These are phyloP conservation scores for Bertia moriformis DNA, from an alignment of 2,329 filamentous ascomycete species.

Conservation along the genomic window DNA sequence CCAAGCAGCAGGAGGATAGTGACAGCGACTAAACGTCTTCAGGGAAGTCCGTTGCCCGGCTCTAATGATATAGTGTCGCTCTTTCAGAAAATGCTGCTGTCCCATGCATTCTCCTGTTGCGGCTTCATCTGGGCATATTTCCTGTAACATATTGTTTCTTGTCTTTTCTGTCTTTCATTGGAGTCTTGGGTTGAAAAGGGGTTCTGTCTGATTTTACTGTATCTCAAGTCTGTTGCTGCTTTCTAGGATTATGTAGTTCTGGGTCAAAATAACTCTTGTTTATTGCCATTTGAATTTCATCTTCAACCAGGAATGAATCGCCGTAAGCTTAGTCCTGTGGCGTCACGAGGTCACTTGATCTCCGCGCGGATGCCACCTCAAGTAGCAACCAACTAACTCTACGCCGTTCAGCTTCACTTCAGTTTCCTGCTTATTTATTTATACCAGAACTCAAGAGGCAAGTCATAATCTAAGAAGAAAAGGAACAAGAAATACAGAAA, in stretches of 20 bases:
- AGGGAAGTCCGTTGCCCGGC: not conserved
- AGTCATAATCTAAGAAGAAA: no score
- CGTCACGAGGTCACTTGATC: no score
- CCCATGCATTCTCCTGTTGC: not conserved
- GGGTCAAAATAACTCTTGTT: no score
- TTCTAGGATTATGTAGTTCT: no score
- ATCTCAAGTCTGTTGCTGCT: not conserved
- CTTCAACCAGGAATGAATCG: not conserved
- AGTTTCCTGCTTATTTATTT: no score
- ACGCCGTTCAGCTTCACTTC: no score
- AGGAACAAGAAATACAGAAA: not conserved
- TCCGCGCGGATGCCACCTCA: no score
- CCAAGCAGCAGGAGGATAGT: not conserved
- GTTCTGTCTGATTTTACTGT: not conserved
- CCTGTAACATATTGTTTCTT: slow-evolving; percentile 1
- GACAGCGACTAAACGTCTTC: slow-evolving; percentile 1
- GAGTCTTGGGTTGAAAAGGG: slow-evolving; percentile 1
- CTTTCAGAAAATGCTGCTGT: no score
- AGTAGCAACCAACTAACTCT: no score
- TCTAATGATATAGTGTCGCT: no score
- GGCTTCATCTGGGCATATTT: not conserved
- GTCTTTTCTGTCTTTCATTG: not conserved
- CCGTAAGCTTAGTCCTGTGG: no score
- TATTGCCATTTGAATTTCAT: not conserved
- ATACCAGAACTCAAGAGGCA: no score